Evolutionary conservation across 1,284 basidiomycete species (phyloP).

Genomic region (Boletus semigastroideus): DNA sequence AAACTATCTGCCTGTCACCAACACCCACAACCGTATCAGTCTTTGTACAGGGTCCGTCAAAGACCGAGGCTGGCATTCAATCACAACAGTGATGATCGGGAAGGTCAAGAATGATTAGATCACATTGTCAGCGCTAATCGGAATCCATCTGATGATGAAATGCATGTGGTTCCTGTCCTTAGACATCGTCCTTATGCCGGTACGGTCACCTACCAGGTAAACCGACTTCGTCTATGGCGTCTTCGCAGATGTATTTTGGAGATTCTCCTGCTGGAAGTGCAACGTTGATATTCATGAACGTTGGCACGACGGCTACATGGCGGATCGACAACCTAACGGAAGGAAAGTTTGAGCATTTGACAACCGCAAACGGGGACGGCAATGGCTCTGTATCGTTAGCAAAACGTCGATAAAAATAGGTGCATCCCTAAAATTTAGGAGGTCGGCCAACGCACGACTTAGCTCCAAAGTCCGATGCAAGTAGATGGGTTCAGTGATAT

Average conservation of each 20-base stretch:
- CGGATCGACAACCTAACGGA: conserved; percentile 50
- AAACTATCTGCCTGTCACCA: not conserved
- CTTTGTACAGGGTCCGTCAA: not conserved
- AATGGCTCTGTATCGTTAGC: conserved; percentile 38
- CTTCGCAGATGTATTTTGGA: conserved; percentile 41
- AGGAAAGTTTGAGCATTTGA: not conserved
- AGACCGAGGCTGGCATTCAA: too few relatives aligned
- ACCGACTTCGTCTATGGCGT: conserved; percentile 44
- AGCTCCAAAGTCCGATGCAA: too few relatives aligned
- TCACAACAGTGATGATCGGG: not conserved
- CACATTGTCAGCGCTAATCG: not conserved
- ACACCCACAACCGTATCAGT: conserved; percentile 1
- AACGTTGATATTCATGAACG: conserved; percentile 25
- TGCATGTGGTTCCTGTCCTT: too few relatives aligned
- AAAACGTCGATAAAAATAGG: conserved; percentile 44
- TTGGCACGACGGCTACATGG: conserved; percentile 52
- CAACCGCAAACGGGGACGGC: too few relatives aligned
- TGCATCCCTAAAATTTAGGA: not conserved
- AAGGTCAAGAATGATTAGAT: not conserved
- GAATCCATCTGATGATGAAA: not conserved
- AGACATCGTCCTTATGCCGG: not conserved
- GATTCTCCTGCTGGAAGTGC: conserved; percentile 39
- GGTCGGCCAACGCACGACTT: too few relatives aligned
- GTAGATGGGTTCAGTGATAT: too few relatives aligned
- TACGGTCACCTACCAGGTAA: conserved; percentile 33